phyloP scores from a whole-genome alignment of 345 rosid genomes.

The Euclidium syriacum region DNA sequence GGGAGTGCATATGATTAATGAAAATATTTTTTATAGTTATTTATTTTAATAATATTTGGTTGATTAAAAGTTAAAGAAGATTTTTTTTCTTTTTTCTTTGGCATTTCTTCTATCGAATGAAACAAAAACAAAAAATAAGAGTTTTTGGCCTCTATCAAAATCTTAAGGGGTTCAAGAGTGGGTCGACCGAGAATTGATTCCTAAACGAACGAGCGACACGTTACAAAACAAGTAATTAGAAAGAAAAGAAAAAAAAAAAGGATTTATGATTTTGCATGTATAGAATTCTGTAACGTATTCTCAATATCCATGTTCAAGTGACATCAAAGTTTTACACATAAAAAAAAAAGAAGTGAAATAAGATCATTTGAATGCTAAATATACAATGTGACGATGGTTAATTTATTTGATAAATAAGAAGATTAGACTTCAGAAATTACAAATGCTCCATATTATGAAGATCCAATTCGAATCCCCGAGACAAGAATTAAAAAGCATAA shows the following conservation, averaged over 20 bases:
- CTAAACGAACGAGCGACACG: background rate
- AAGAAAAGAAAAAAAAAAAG: background rate
- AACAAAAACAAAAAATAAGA: too few relatives aligned
- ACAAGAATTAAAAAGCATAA: background rate
- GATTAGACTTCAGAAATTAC: background rate
- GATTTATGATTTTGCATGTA: constrained; percentile 3
- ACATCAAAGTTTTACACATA: too few relatives aligned
- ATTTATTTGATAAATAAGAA: background rate
- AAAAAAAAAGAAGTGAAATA: too few relatives aligned
- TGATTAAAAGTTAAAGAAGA: too few relatives aligned
- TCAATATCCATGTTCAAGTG: background rate
- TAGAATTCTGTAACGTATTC: background rate
- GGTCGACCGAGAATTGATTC: background rate
- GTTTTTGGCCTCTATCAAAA: too few relatives aligned
- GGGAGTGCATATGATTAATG: background rate
- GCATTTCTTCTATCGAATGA: too few relatives aligned
- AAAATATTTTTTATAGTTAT: too few relatives aligned
- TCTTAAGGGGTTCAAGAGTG: background rate
- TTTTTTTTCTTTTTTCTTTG: too few relatives aligned
- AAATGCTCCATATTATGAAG: background rate
- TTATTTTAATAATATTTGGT: too few relatives aligned
- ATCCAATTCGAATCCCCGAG: background rate
- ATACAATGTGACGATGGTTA: background rate
- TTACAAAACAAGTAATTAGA: background rate
- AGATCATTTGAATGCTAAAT: background rate